A percentile compares a stretch with the other conserved stretches of the same genome.
Evolutionary conservation across 495 filamentous ascomycete species (phyloP).

Genomic region (Tuber umbilicatum): DNA sequence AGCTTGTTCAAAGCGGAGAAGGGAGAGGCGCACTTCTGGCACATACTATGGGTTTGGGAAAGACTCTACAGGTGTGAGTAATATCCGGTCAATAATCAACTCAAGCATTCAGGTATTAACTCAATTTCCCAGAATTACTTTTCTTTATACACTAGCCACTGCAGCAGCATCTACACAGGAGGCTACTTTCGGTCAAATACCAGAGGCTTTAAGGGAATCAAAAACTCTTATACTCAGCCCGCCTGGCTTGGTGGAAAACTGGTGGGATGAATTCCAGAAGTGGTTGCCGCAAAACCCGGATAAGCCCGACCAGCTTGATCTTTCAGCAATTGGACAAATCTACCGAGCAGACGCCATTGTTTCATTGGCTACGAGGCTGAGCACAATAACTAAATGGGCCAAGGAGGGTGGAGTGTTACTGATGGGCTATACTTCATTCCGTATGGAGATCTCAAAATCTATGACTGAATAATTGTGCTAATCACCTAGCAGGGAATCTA

Average conservation of each 20-base stretch:
- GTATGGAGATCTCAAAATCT: slow-evolving; percentile 23
- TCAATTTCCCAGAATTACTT: slow-evolving; percentile 53
- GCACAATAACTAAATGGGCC: slow-evolving; percentile 54
- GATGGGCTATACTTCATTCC: slow-evolving; percentile 66
- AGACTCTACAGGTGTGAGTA: slow-evolving; percentile 77
- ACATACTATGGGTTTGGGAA: slow-evolving; percentile 90
- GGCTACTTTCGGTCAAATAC: slow-evolving; percentile 58
- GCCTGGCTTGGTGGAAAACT: slow-evolving; percentile 68
- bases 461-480: slow-evolving; percentile 7
- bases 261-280: slow-evolving; percentile 65
- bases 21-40: slow-evolving; percentile 75
- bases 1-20: slow-evolving; percentile 55
- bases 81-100: background rate
- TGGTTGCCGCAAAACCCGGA: slow-evolving; percentile 54
- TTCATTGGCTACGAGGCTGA: slow-evolving; percentile 42
- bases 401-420: slow-evolving; percentile 64
- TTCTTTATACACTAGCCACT: slow-evolving; percentile 66
- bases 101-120: slow-evolving; percentile 7
- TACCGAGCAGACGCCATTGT: slow-evolving; percentile 33
- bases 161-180: slow-evolving; percentile 56
- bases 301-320: slow-evolving; percentile 12
- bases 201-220: slow-evolving; percentile 53
- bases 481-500: slow-evolving; percentile 26
- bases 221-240: slow-evolving; percentile 72
- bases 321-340: slow-evolving; percentile 35